These are phyloP conservation scores for Tylopilus sp. DNA, from an alignment of 1,284 basidiomycete genomes.

Conservation along the genomic window DNA sequence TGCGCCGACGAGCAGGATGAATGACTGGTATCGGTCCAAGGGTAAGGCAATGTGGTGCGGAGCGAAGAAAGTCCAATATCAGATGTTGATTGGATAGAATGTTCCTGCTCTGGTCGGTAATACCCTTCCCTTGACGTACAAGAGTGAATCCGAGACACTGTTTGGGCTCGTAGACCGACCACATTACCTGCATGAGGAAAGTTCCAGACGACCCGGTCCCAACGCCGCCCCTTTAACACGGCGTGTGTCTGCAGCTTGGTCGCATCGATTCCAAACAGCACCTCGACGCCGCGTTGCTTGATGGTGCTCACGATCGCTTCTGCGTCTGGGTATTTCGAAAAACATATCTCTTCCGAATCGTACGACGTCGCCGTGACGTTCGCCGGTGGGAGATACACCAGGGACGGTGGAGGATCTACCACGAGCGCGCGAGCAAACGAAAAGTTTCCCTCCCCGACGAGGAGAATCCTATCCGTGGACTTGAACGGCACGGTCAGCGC, in stretches of 20 bases:
- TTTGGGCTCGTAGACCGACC: background rate
- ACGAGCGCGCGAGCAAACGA: slow-evolving; percentile 83
- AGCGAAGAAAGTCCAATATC: slow-evolving; percentile 80
- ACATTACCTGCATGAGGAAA: slow-evolving; percentile 90
- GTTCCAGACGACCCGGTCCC: slow-evolving; percentile 89
- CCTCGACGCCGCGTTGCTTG: slow-evolving; percentile 56
- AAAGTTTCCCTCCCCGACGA: slow-evolving; percentile 96
- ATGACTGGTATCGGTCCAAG: slow-evolving; percentile 52
- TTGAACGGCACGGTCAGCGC: slow-evolving; percentile 66
- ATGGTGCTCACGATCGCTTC: slow-evolving; percentile 55
- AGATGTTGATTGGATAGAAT: slow-evolving; percentile 87
- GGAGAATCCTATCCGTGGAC: slow-evolving; percentile 72
- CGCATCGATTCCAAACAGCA: slow-evolving; percentile 85
- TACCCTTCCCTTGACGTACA: slow-evolving; percentile 69
- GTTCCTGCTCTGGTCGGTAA: slow-evolving; percentile 92
- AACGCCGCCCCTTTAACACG: slow-evolving; percentile 51
- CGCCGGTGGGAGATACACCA: slow-evolving; percentile 54
- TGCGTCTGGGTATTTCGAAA: slow-evolving; percentile 82
- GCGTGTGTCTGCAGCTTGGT: slow-evolving; percentile 63
- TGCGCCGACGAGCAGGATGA: slow-evolving; percentile 41
- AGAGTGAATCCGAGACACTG: slow-evolving; percentile 1
- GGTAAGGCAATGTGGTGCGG: slow-evolving; percentile 62
- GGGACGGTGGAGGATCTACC: slow-evolving; percentile 43
- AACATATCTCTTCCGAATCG: slow-evolving; percentile 76
- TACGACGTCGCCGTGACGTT: slow-evolving; percentile 86